Conservation (phyloP, 2,329 filamentous ascomycete genomes). For the Trichoderma citrinoviride region DNA sequence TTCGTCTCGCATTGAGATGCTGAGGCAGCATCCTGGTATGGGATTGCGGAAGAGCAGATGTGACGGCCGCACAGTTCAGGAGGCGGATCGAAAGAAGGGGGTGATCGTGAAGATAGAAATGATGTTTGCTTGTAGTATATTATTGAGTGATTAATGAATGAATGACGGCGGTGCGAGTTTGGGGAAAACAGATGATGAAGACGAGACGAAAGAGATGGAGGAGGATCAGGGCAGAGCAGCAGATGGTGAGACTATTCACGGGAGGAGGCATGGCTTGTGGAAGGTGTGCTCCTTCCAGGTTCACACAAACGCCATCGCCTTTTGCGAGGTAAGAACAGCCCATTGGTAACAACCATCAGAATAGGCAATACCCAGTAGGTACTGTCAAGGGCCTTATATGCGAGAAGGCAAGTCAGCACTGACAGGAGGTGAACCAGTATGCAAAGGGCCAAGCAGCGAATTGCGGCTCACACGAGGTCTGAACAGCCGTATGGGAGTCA, state of each 20-base stretch:
- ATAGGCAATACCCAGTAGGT: no score
- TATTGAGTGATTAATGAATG: constrained; percentile 12
- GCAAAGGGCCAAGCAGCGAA: no score
- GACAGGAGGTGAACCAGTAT: no score
- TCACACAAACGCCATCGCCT: no score
- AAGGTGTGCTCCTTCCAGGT: not conserved
- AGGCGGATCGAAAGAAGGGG: not conserved
- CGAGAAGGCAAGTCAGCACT: no score
- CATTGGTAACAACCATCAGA: no score
- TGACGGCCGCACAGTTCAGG: not conserved
- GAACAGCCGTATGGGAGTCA: no score
- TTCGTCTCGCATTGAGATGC: constrained; percentile 31
- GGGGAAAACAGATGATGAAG: not conserved
- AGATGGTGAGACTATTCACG: not conserved
- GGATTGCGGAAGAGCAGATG: constrained; percentile 13
- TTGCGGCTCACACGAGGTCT: no score
- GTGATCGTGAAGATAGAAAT: not conserved
- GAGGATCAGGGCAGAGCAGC: not conserved
- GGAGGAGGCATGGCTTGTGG: not conserved
- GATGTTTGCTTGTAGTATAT: not conserved
- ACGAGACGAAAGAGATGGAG: not conserved
- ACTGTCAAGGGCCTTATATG: no score
- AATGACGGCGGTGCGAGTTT: constrained; percentile 2
- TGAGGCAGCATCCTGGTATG: constrained; percentile 32
- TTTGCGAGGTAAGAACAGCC: no score